A percentile compares a stretch with the other conserved stretches of the same genome.
Evolutionary conservation across 2,329 filamentous ascomycete species (phyloP).

Genomic region (Trichoderma koningiopsis): DNA sequence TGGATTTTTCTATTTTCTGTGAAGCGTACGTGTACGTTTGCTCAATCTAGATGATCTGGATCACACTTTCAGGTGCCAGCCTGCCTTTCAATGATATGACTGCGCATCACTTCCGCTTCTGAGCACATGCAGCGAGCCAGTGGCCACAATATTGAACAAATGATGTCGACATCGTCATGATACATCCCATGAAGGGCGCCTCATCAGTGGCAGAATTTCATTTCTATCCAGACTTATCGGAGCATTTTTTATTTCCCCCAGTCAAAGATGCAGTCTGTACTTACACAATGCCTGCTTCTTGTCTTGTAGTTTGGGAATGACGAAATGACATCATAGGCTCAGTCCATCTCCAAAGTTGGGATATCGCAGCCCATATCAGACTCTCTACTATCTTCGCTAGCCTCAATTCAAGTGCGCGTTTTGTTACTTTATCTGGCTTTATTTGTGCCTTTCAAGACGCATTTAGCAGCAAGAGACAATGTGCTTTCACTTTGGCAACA

Average conservation of each 20-base stretch:
- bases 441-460: neutral
- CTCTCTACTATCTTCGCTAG: neutral
- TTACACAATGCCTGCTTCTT: neutral
- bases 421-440: neutral
- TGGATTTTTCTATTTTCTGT: neutral
- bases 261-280: neutral
- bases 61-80: neutral
- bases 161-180: neutral
- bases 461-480: neutral
- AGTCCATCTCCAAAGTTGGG: slow-evolving; percentile 33
- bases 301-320: neutral
- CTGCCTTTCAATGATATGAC: neutral
- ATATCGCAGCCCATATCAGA: neutral
- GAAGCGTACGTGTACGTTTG: neutral
- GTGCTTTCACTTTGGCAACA: neutral
- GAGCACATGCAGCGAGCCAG: neutral
- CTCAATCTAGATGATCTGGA: neutral
- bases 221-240: neutral
- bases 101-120: neutral
- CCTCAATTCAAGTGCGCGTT: neutral
- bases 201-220: neutral
- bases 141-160: neutral
- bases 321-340: slow-evolving; percentile 42
- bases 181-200: neutral
- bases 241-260: neutral